Conservation (phyloP, 2,329 filamentous ascomycete species). For the Pseudogymnoascus sp. region DNA sequence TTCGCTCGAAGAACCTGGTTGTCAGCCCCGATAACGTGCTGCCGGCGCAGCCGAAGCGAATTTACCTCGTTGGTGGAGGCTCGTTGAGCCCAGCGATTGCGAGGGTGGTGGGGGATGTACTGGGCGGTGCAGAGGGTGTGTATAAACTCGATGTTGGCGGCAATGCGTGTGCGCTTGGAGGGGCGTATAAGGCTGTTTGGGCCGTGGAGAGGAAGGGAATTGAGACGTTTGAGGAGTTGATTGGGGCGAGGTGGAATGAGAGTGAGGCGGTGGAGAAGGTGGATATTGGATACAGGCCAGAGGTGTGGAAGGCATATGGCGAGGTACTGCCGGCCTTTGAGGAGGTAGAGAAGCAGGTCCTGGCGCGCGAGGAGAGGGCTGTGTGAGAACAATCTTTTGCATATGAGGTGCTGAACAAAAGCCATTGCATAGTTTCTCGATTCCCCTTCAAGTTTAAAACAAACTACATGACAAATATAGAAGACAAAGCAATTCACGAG, state of each 20-base stretch:
- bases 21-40: slow-evolving; percentile 45
- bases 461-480: background rate
- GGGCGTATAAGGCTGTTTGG: slow-evolving; percentile 95
- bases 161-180: slow-evolving; percentile 88
- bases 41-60: slow-evolving; percentile 75
- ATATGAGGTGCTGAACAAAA: background rate
- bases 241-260: slow-evolving; percentile 79
- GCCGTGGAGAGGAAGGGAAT: slow-evolving; percentile 59
- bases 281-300: slow-evolving; percentile 69
- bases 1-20: slow-evolving; percentile 75
- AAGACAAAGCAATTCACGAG: background rate
- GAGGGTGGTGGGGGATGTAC: slow-evolving; percentile 73
- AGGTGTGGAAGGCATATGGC: slow-evolving; percentile 71
- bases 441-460: background rate
- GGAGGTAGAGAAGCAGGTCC: slow-evolving; percentile 61
- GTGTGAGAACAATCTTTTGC: background rate
- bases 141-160: slow-evolving; percentile 91
- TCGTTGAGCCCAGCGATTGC: slow-evolving; percentile 86
- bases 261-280: slow-evolving; percentile 75
- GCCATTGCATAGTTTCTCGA: background rate
- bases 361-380: slow-evolving; percentile 36
- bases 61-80: slow-evolving; percentile 92
- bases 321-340: slow-evolving; percentile 69
- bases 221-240: slow-evolving; percentile 82
- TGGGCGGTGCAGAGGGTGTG: slow-evolving; percentile 83